Evolutionary conservation across 2,329 filamentous ascomycete genomes (phyloP).

Genomic region (Alternaria triticina): DNA sequence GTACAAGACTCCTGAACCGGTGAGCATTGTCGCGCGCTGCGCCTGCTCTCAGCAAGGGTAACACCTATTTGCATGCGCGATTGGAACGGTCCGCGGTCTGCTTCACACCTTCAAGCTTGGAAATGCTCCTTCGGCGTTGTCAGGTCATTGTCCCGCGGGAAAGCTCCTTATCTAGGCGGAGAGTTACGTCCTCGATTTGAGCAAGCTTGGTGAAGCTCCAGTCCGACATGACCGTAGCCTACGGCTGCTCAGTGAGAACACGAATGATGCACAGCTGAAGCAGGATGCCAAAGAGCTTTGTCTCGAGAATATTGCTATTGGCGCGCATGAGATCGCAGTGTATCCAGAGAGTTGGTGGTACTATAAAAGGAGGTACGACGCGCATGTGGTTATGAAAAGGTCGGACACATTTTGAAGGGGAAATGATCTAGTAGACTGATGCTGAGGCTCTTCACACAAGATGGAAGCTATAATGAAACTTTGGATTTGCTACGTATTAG

Average conservation of each 20-base stretch:
- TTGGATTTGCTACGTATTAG: too few relatives aligned
- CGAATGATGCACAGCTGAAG: neutral
- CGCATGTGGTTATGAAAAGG: too few relatives aligned
- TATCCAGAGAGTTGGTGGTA: rapidly evolving
- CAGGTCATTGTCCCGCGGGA: neutral
- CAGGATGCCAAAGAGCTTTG: neutral
- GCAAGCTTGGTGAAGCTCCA: neutral
- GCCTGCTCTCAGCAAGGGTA: neutral
- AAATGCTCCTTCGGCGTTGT: neutral
- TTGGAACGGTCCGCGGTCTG: too few relatives aligned
- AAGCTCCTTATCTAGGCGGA: neutral
- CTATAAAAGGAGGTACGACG: too few relatives aligned
- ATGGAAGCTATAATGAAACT: too few relatives aligned
- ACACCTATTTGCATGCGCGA: neutral
- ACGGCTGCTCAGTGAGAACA: neutral
- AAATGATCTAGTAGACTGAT: too few relatives aligned
- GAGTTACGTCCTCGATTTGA: neutral
- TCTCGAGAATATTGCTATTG: neutral
- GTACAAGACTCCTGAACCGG: neutral
- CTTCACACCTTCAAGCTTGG: neutral
- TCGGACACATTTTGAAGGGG: too few relatives aligned
- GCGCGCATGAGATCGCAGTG: neutral
- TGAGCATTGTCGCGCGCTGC: neutral
- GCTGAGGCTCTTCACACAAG: too few relatives aligned
- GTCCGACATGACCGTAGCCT: neutral